Conservation (phyloP, 805 yeast genomes). For the Ogataea sp. region DNA sequence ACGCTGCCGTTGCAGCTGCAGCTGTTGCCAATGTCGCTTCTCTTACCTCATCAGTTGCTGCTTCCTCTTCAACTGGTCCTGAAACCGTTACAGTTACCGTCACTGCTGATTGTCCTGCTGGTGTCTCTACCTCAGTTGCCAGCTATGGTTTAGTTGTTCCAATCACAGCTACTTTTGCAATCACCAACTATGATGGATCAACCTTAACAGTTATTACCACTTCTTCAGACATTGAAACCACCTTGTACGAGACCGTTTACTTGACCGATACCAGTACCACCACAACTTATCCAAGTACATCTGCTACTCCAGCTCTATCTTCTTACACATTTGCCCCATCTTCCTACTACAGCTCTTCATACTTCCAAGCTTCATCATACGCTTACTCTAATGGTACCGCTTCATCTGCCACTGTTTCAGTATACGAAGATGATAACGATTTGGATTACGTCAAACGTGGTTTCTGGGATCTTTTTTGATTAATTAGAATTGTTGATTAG, state of each 20-base stretch:
- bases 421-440: background rate
- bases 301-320: conserved; percentile 6
- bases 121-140: conserved; percentile 6
- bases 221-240: conserved; percentile 20
- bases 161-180: conserved; percentile 22
- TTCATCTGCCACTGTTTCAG: background rate
- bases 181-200: conserved; percentile 22
- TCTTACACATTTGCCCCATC: too few species aligned
- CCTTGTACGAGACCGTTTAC: conserved; percentile 10
- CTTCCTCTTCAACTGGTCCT: conserved; percentile 10
- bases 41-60: background rate
- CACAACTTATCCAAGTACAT: conserved; percentile 6
- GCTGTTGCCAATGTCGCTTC: background rate
- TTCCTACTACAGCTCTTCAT: too few species aligned
- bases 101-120: conserved; percentile 4
- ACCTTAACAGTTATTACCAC: conserved; percentile 20
- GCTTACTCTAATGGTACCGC: too few species aligned
- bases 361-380: too few species aligned
- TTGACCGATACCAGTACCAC: conserved; percentile 4
- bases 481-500: too few species aligned
- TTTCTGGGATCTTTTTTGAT: conserved; percentile 2
- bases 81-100: conserved; percentile 21
- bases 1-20: conserved; percentile 2
- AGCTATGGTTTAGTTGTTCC: conserved; percentile 17
- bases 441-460: conserved; percentile 1